phyloP scores from a whole-genome alignment of 2,329 filamentous ascomycete genomes.

The Myotisia sp. region DNA sequence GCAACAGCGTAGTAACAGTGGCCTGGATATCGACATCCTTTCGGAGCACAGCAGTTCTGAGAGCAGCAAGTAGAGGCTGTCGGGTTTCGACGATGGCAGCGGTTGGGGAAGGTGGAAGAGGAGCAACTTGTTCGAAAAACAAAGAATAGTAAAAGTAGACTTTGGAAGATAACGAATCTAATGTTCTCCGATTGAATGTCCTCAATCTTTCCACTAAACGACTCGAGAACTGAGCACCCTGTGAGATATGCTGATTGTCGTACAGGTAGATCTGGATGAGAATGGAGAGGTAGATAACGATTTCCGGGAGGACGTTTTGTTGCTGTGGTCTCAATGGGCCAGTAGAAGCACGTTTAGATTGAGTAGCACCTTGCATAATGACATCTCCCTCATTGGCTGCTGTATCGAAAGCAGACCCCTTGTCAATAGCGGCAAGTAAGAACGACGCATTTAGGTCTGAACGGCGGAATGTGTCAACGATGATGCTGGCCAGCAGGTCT shows the following conservation, averaged over 20 bases:
- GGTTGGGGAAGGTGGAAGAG: conserved; percentile 74
- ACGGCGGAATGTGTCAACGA: conserved; percentile 63
- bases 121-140: conserved; percentile 82
- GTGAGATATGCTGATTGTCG: conserved; percentile 66
- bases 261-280: conserved; percentile 76
- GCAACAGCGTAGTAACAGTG: conserved; percentile 81
- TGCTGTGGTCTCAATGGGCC: conserved; percentile 46
- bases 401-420: conserved; percentile 50
- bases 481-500: conserved; percentile 65
- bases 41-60: conserved; percentile 86
- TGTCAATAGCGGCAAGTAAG: conserved; percentile 55
- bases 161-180: conserved; percentile 86
- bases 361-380: conserved; percentile 41
- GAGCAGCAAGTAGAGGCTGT: conserved; percentile 69
- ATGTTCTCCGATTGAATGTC: conserved; percentile 75
- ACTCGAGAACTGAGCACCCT: conserved; percentile 71
- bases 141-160: conserved; percentile 97
- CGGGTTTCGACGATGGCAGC: conserved; percentile 78
- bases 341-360: conserved; percentile 36
- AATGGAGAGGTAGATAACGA: conserved; percentile 79
- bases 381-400: conserved; percentile 47
- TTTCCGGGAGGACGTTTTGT: conserved; percentile 66
- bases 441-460: conserved; percentile 54
- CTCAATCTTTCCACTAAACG: conserved; percentile 74
- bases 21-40: conserved; percentile 98